Evolutionary conservation across 2,329 filamentous ascomycete genomes (phyloP).

Genomic region (Colletotrichum sp.): DNA sequence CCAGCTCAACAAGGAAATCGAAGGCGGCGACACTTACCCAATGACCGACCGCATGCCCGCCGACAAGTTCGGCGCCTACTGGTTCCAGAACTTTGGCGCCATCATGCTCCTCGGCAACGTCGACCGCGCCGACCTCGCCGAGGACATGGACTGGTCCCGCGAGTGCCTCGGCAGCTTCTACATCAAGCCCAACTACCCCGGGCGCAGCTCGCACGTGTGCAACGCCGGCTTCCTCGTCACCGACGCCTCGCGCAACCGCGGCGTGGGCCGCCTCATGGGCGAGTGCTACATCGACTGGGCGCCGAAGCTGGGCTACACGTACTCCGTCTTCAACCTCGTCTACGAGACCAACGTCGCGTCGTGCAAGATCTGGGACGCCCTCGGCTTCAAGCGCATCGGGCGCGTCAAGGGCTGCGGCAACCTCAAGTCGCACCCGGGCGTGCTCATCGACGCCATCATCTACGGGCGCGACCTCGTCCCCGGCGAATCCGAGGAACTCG

Average conservation of each 20-base stretch:
- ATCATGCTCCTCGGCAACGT: constrained; percentile 86
- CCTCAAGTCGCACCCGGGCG: constrained; percentile 71
- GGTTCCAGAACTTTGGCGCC: constrained; percentile 90
- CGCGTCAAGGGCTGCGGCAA: constrained; percentile 76
- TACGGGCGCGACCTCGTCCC: constrained; percentile 70
- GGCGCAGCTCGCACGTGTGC: constrained; percentile 88
- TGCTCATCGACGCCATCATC: constrained; percentile 77
- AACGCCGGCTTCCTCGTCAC: constrained; percentile 84
- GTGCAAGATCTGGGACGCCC: constrained; percentile 88
- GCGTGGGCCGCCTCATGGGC: constrained; percentile 77
- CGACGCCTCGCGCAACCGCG: constrained; percentile 73
- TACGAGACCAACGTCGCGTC: constrained; percentile 94
- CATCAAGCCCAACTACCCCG: constrained; percentile 93
- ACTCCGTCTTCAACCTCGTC: constrained; percentile 92
- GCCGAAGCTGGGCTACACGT: constrained; percentile 82
- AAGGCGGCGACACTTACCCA: constrained; percentile 90
- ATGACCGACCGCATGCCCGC: constrained; percentile 79
- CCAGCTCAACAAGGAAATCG: constrained; percentile 88
- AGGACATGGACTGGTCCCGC: constrained; percentile 76
- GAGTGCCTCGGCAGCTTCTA: constrained; percentile 90
- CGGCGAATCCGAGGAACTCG: constrained; percentile 73
- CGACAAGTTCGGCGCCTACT: constrained; percentile 81
- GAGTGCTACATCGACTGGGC: constrained; percentile 81
- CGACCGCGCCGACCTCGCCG: constrained; percentile 61
- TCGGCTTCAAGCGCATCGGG: constrained; percentile 92